Evolutionary conservation across 441 rosid genomes (phyloP), one percentile per base, ranked within the genome.

Genomic region (Corymbia calophylla): DNA sequence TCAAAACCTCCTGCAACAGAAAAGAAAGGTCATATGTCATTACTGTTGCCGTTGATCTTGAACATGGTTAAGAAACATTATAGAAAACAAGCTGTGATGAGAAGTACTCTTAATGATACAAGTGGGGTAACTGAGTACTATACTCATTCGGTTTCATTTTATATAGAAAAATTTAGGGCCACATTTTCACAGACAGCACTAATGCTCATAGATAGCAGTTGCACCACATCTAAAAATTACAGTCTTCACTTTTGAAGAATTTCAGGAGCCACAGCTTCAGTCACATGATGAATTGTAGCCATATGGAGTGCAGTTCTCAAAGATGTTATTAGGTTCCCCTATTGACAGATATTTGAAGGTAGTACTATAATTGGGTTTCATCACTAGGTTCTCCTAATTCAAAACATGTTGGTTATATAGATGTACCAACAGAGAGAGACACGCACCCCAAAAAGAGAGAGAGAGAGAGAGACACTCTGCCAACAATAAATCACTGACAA

Each of bases 1-100:
- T 94, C 35, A 87, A 87, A 89, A 97, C 94, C 95, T 97, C 99
- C 99, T 97, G 98, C 90, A 91, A 58, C 47, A 91, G 88, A 88
- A 89, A 23, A 54, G 14, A n/a, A 35, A 60, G 60, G 53, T 35
- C 47, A 12, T 23, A 39, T 44, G 51, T 77, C 84, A 77, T 77
- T 77, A 77, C n/a, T 44, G 51, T 77, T 44, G 84, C 84, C 84
- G 44, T 44, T 77, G 53, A 77, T 44, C n/a, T 77, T 77, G n/a
- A 77, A 77, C 53, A 27, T 23, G 44, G n/a, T 77, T 77, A 77
- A 17, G 18, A 77, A 77, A 77, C 10, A 23, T 77, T 77, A 44
- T 51, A 77, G 53, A 77, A 77, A 77, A 44, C 9, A 2, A 44
- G 84, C 53, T 14, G 6, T 7, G 18, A 77, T 23, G 53, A 77